Evolutionary conservation across 176 grass and related monocot species (phyloP), one percentile per base, ranked within the genome.

Genomic region (Olyra latifolia): DNA sequence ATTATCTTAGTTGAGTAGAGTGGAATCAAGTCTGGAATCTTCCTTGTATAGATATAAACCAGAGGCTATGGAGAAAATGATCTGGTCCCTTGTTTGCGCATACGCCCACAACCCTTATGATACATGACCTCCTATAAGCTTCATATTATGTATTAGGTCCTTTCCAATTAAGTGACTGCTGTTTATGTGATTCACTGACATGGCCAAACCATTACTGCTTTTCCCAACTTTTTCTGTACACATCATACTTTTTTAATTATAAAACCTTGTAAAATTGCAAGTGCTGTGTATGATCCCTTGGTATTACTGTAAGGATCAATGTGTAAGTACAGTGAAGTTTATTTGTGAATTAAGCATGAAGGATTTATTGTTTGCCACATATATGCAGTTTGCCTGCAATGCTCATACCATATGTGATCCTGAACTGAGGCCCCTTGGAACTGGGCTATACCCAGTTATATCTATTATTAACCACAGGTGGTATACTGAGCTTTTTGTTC

Each of bases 381-480:
- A 35, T 81, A 57, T 64, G 61, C 92, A 98, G 95, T 87, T 98
- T 24, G 66, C 92, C 27, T 98, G 95, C 70, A 98, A 98, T 89
- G 95, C 92, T 62, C 95, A 94, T 89, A 98, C 88, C 41, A 98
- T 98, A 85, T 98, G 92, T 71, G 95, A 98, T 74, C 64, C 60
- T 78, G 92, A 98, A 92, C 90, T 98, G 86, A 85, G 88, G 78
- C 88, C 95, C 63, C 76, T 94, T 73, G 92, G 95, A 65, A 98
- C 90, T 62, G 92, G 90, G 85, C 75, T 98, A 48, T 98, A 89
- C 69, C 95, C 90, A 87, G 89, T 94, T 53, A 90, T 98, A 85
- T 98, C 95, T 55, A 91, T 93, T 85, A 98, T 98, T 85, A 98
- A 98, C 83, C 92, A 98, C 80, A 98, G 92, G 95, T 98, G 44